phyloP scores from a whole-genome alignment of 1,284 basidiomycete genomes.

The Cryptococcus deneoformans region DNA sequence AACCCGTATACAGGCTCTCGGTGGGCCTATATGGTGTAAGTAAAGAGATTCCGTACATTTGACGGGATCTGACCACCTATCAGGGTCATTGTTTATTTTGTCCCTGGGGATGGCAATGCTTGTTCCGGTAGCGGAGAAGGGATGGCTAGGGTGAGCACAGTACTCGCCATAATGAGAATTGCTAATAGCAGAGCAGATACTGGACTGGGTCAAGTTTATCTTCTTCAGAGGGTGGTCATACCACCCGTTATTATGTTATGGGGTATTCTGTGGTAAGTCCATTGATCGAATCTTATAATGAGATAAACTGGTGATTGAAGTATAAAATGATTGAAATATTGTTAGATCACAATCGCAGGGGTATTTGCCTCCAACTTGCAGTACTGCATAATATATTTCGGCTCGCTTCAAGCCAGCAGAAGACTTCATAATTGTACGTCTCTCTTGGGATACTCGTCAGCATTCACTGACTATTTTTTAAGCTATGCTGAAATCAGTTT shows the following conservation, averaged over 20 bases:
- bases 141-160: slow-evolving; percentile 66
- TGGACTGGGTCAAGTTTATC: slow-evolving; percentile 28
- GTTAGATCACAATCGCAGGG: slow-evolving; percentile 38
- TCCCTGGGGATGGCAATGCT: slow-evolving; percentile 64
- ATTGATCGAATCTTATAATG: not conserved
- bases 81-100: slow-evolving; percentile 60
- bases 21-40: slow-evolving; percentile 57
- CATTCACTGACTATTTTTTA: slow-evolving; percentile 21
- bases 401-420: slow-evolving; percentile 66
- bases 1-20: slow-evolving; percentile 20
- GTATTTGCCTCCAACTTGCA: slow-evolving; percentile 39
- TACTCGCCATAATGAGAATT: not conserved
- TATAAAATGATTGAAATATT: not conserved
- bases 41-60: slow-evolving; percentile 58
- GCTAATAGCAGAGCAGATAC: slow-evolving; percentile 14
- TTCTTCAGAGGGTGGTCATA: slow-evolving; percentile 43
- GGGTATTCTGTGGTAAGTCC: slow-evolving; percentile 62
- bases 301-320: not conserved
- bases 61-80: slow-evolving; percentile 24
- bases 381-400: slow-evolving; percentile 53
- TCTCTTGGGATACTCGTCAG: slow-evolving; percentile 9
- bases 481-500: slow-evolving; percentile 74
- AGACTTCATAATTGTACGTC: slow-evolving; percentile 66
- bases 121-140: slow-evolving; percentile 75
- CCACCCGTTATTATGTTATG: slow-evolving; percentile 68